Evolutionary conservation across 768 basidiomycete species (phyloP).

Genomic region (Boletus eberwhitei): DNA sequence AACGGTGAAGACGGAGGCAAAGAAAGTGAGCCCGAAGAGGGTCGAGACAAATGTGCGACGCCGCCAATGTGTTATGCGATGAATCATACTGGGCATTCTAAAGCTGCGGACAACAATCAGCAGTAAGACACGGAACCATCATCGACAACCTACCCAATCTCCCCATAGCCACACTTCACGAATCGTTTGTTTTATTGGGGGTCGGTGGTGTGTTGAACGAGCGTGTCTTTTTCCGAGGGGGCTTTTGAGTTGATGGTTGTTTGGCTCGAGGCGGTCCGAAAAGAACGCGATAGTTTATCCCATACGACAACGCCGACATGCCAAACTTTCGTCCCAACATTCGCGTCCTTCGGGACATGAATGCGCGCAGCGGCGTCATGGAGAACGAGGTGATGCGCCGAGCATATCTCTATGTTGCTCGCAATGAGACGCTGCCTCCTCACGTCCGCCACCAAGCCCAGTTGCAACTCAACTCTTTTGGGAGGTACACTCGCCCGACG

Average conservation of each 20-base stretch:
- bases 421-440: constrained; percentile 85
- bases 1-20: constrained; percentile 76
- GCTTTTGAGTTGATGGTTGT: constrained; percentile 21
- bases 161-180: constrained; percentile 24
- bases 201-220: neutral
- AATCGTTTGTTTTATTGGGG: neutral
- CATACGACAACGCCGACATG: constrained; percentile 4
- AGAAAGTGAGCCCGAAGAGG: constrained; percentile 77
- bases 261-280: constrained; percentile 6
- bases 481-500: constrained; percentile 76
- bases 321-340: constrained; percentile 37
- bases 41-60: constrained; percentile 73
- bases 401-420: constrained; percentile 90
- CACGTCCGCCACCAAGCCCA: constrained; percentile 93
- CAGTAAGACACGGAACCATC: no score
- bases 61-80: constrained; percentile 54
- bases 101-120: constrained; percentile 48
- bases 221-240: neutral
- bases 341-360: constrained; percentile 72
- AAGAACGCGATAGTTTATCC: no score
- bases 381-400: constrained; percentile 79
- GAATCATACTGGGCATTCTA: constrained; percentile 55
- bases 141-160: constrained; percentile 17
- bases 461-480: constrained; percentile 86
- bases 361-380: constrained; percentile 66